Evolutionary conservation across 2,329 filamentous ascomycete species (phyloP), one percentile per base, ranked within the genome.

Genomic region (Epicoccum nigrum): DNA sequence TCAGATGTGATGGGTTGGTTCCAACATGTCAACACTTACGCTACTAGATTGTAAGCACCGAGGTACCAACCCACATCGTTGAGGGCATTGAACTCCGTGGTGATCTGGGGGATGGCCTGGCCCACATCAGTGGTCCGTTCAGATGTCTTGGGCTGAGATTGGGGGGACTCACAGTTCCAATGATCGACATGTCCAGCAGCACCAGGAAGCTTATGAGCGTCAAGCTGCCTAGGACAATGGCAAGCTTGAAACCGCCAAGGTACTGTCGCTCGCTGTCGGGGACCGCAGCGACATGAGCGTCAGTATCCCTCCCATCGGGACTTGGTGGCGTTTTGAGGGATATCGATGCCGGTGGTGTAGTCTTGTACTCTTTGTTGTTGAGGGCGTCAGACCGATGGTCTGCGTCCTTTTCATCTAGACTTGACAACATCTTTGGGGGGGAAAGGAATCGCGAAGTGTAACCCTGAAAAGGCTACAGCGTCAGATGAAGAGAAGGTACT

Each of bases 31-130:
- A 13, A 6, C 11, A 47, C 46, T 4, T 47, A 60, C 56, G 48
- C 35, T 13, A 43, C 55, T 20, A 68, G 55, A 2, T 44, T 56
- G 47, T 66, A 68, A 3, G 62, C 59, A 5, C 58, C 55, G 7
- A 56, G 42, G 16, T 68, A 68, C 65, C 64, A 68, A 5, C 64
- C 65, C 0, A 64, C 54, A 35, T 69, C 66, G 17, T 49, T 15
- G 1, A 68, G 59, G 2, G 62, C 59, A 15, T 63, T 57, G 45
- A 68, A 69, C 1, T 67, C 45, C 11, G 44, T 58, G 7, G 65
- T 68, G 9, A 68, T 68, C 5, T 40, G 46, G 2, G 63, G 63
- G 19, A 67, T 64, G 1, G 65, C 64, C 63, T 67, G 17, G 1
- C 8, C 8, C 2, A 2, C n/a, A 2, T 60, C 3, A 57, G 35